These are phyloP conservation scores for Rhamnella rubrinervis DNA, from an alignment of 331 rosid genomes.

Conservation along the genomic window DNA sequence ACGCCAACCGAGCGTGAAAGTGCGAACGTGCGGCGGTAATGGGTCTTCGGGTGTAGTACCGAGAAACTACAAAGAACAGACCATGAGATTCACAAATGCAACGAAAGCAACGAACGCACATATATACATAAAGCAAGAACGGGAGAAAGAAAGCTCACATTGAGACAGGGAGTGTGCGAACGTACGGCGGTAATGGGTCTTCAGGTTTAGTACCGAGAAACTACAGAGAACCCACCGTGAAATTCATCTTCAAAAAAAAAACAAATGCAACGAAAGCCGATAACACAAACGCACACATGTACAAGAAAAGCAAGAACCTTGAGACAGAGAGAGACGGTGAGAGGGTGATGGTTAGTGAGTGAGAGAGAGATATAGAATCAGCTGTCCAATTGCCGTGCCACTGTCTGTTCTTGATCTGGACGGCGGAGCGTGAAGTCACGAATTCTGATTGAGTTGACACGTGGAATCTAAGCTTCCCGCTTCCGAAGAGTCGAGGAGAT, in stretches of 20 bases:
- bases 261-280: too few species aligned
- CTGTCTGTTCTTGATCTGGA: neutral
- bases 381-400: too few species aligned
- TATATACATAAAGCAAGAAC: neutral
- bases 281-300: neutral
- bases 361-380: conserved; percentile 5
- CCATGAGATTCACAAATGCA: conserved; percentile 40
- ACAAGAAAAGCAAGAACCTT: neutral
- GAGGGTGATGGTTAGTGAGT: neutral
- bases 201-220: too few species aligned
- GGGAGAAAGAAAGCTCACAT: neutral
- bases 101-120: conserved; percentile 33
- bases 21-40: conserved; percentile 42
- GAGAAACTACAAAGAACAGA: conserved; percentile 43
- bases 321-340: neutral
- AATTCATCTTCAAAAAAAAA: too few species aligned
- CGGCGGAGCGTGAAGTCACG: neutral
- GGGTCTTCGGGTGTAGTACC: conserved; percentile 53
- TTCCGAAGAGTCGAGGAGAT: neutral
- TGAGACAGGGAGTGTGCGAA: too few species aligned
- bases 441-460: conserved; percentile 18
- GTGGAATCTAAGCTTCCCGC: conserved; percentile 47
- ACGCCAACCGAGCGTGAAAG: conserved; percentile 39
- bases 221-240: too few species aligned
- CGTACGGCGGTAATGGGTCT: too few species aligned